These are phyloP conservation scores for Alopecurus myosuroides DNA, from an alignment of 176 grass and related monocot species.

Conservation along the genomic window DNA sequence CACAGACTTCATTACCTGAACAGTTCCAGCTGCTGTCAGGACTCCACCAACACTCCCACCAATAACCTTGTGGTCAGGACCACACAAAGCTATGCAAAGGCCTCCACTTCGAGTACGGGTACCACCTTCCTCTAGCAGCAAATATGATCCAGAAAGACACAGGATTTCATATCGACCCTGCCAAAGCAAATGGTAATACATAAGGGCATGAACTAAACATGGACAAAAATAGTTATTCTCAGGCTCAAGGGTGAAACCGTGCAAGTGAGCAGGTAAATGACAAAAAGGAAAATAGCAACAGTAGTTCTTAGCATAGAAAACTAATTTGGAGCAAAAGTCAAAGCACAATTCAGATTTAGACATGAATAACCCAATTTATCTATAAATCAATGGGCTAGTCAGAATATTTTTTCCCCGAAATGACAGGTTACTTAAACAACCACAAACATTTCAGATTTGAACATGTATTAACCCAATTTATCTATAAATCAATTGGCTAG, in stretches of 20 bases:
- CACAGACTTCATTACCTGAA: conserved; percentile 54
- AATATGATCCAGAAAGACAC: conserved; percentile 85
- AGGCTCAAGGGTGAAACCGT: not conserved
- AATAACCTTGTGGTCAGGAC: conserved; percentile 74
- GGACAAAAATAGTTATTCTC: not conserved
- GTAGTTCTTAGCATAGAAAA: not conserved
- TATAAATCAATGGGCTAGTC: not conserved
- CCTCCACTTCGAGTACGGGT: conserved; percentile 56
- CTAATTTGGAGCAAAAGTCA: not conserved
- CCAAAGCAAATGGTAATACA: conserved; percentile 27
- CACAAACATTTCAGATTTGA: not conserved
- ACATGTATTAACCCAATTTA: too few species aligned
- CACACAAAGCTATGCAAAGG: conserved; percentile 76
- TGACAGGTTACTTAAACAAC: not conserved
- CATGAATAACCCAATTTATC: not conserved
- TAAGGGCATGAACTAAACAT: not conserved
- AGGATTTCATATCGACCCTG: conserved; percentile 95
- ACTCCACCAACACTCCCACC: conserved; percentile 73
- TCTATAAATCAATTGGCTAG: not conserved
- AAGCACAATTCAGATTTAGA: not conserved
- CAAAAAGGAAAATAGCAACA: not conserved
- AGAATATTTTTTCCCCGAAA: not conserved
- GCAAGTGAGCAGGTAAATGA: not conserved
- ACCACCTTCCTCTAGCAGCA: conserved; percentile 61
- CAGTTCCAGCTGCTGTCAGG: conserved; percentile 76